A percentile compares a stretch with the other conserved stretches of the same genome.
Conservation (phyloP, 164 flowering plant genomes). For the Taxillus chinensis region DNA sequence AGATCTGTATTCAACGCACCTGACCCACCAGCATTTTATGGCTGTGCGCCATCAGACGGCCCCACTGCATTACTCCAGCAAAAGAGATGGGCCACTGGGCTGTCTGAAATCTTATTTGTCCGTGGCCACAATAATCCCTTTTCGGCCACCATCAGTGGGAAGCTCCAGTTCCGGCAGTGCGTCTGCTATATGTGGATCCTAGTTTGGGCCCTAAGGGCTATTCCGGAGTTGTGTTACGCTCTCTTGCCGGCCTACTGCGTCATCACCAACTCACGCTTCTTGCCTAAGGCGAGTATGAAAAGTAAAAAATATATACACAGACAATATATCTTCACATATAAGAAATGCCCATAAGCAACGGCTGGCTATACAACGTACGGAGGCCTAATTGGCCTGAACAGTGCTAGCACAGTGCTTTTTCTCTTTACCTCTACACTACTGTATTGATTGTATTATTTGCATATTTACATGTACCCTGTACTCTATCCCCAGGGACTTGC, state of each 20-base stretch:
- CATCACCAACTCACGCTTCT: constrained; percentile 1
- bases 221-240: not conserved
- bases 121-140: not conserved
- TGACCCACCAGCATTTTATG: constrained; percentile 1
- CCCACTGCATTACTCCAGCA: not conserved
- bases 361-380: no score
- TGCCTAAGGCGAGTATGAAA: not conserved
- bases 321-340: no score
- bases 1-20: not conserved
- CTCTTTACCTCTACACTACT: no score
- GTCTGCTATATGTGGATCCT: not conserved
- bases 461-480: no score
- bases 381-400: no score
- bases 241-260: constrained; percentile 1
- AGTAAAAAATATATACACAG: no score
- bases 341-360: no score
- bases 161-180: not conserved
- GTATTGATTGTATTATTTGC: no score
- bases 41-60: not conserved
- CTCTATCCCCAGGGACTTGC: not conserved
- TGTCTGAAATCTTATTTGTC: not conserved
- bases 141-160: not conserved
- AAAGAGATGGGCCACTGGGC: constrained; percentile 1
- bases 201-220: not conserved
- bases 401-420: no score